Conservation (phyloP, 768 basidiomycete species). For the Panaeolus cyanescens region DNA sequence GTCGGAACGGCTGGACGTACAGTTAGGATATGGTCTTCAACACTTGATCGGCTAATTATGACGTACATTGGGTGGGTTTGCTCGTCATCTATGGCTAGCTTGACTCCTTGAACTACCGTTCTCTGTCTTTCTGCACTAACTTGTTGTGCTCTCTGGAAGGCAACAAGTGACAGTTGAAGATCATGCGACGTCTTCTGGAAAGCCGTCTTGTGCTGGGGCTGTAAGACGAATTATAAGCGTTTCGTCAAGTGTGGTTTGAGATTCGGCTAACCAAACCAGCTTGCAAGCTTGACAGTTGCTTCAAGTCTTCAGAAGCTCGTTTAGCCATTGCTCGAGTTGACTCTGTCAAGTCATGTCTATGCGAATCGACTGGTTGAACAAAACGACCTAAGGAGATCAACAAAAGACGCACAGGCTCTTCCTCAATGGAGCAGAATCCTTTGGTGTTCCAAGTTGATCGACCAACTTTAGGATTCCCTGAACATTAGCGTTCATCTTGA, state of each 20-base stretch:
- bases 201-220: constrained; percentile 82
- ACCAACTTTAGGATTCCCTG: constrained; percentile 95
- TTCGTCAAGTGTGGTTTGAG: neutral
- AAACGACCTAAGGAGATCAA: neutral
- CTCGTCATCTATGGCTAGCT: constrained; percentile 81
- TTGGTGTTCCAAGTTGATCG: constrained; percentile 88
- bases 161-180: constrained; percentile 83
- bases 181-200: constrained; percentile 94
- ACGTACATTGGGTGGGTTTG: constrained; percentile 33
- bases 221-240: neutral
- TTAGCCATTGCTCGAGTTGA: constrained; percentile 94
- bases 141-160: constrained; percentile 91
- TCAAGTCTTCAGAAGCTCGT: constrained; percentile 90
- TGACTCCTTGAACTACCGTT: constrained; percentile 85
- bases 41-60: neutral
- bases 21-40: constrained; percentile 7
- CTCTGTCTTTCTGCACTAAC: constrained; percentile 88
- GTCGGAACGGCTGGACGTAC: constrained; percentile 28
- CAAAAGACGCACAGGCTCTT: constrained; percentile 71
- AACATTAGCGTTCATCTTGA: constrained; percentile 98
- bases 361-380: neutral
- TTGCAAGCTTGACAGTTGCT: constrained; percentile 79
- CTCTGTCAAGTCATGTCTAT: constrained; percentile 91
- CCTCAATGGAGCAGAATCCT: constrained; percentile 78
- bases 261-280: constrained; percentile 49